Evolutionary conservation across 2,329 filamentous ascomycete genomes (phyloP).

Genomic region (Aspergillus fumigatiaffinis): DNA sequence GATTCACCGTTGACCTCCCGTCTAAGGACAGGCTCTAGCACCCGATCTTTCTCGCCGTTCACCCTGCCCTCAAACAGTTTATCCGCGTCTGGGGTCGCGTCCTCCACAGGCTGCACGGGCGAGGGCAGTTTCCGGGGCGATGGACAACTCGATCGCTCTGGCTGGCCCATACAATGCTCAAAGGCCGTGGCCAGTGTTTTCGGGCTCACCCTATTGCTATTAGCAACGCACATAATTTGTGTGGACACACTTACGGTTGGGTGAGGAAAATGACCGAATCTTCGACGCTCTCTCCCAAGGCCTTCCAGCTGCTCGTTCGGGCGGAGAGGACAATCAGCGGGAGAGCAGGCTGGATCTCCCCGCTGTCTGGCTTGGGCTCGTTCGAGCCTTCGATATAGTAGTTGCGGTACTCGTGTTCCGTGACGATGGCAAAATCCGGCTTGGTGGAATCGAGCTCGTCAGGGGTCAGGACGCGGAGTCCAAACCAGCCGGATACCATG

Average conservation of each 20-base stretch:
- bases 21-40: too few relatives aligned
- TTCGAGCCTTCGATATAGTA: slow-evolving; percentile 8
- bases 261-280: slow-evolving; percentile 18
- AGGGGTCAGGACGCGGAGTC: slow-evolving; percentile 9
- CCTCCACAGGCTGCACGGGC: not conserved
- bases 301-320: slow-evolving; percentile 13
- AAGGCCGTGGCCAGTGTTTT: slow-evolving; percentile 16
- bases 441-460: slow-evolving; percentile 7
- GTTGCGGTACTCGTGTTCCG: slow-evolving; percentile 17
- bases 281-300: slow-evolving; percentile 10
- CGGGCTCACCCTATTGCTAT: slow-evolving; percentile 14
- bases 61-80: not conserved
- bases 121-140: not conserved
- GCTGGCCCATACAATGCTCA: slow-evolving; percentile 10
- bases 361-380: not conserved
- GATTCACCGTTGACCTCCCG: not conserved
- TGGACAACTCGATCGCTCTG: not conserved
- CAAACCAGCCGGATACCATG: slow-evolving; percentile 18
- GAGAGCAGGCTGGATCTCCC: not conserved
- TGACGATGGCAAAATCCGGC: slow-evolving; percentile 17
- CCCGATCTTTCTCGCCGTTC: not conserved
- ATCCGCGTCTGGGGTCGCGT: not conserved
- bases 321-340: slow-evolving; percentile 18
- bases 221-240: not conserved
- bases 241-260: slow-evolving; percentile 16